phyloP scores from a whole-genome alignment of 2,329 filamentous ascomycete species.

The Colletotrichum lupini region DNA sequence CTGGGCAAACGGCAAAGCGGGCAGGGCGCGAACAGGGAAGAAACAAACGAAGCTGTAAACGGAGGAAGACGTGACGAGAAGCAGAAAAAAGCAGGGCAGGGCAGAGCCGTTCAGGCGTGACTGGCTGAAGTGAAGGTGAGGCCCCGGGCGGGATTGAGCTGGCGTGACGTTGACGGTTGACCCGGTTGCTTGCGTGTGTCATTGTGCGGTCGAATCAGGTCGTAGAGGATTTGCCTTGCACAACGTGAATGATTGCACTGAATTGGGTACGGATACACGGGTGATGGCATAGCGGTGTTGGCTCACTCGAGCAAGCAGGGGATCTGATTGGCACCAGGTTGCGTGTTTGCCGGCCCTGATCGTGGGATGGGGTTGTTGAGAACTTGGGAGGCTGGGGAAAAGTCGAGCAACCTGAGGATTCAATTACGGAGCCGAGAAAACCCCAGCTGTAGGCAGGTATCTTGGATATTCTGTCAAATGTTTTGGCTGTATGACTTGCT shows the following conservation, averaged over 20 bases:
- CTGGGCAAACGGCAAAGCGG: not conserved
- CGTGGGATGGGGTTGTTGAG: slow-evolving; percentile 22
- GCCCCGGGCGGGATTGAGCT: slow-evolving; percentile 1
- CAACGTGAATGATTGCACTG: slow-evolving; percentile 7
- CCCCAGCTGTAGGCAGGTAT: not conserved
- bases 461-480: not conserved
- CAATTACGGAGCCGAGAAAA: not conserved
- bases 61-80: not conserved
- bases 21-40: not conserved
- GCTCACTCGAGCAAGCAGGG: slow-evolving; percentile 12
- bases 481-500: not conserved
- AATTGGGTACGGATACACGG: slow-evolving; percentile 9
- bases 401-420: not conserved
- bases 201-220: slow-evolving; percentile 9
- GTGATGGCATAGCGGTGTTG: slow-evolving; percentile 27
- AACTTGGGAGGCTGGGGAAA: slow-evolving; percentile 14
- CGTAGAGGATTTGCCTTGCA: slow-evolving; percentile 1
- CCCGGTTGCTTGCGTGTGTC: slow-evolving; percentile 9
- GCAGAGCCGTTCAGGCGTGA: not conserved
- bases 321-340: slow-evolving; percentile 28
- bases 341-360: slow-evolving; percentile 33
- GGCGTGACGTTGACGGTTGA: slow-evolving; percentile 24
- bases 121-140: slow-evolving; percentile 1
- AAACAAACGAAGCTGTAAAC: not conserved
- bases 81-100: slow-evolving; percentile 23